Evolutionary conservation across 352 stramenopile genomes (phyloP), one percentile per base, ranked within the genome.

Genomic region (Globisporangium cystogenes): DNA sequence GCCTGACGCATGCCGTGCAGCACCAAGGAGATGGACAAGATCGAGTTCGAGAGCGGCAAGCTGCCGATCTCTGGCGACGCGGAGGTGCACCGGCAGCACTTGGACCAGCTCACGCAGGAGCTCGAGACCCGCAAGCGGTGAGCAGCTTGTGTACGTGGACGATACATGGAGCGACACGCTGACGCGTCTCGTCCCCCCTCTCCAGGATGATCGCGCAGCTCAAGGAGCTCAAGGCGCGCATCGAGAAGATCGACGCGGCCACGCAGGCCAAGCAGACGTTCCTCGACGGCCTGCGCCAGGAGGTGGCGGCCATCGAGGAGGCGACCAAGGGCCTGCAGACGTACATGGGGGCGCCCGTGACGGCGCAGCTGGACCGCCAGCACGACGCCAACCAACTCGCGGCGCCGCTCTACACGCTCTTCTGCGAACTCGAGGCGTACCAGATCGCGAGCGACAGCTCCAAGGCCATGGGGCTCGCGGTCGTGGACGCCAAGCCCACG

Each of bases 21-120:
- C 40, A 88, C 74, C 15, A 90, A 84, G 48, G 82, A 90, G 58
- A 82, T 92, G 76, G 79, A 92, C 59, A 72, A 78, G 59, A 92
- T 92, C 59, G 67, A 85, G 62, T 90, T 90, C 58, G 64, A 62
- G 2, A 61, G 67, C 42, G 81, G 66, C 40, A 35, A 61, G 31
- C 35, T 88, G n/a, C 74, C 76, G 35, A 87, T 92, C 41, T 36
- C 55, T 10, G 78, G 74, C 26, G 75, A 88, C 53, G 7, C 64
- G 11, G 67, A 78, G 37, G 53, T 69, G 12, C 82, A 92, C 57
- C 67, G 68, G 2, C 58, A 76, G 60, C 82, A 92, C 37, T 42
- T 92, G 37, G 67, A 83, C 49, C 82, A 83, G 42, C 68, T 92
- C 31, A 86, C 77, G 5, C 55, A 80, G 21, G 82, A 92, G 52